Base-by-base conservation (phyloP, 139 green algal species). In the Zygnema circumcarinatum region DNA sequence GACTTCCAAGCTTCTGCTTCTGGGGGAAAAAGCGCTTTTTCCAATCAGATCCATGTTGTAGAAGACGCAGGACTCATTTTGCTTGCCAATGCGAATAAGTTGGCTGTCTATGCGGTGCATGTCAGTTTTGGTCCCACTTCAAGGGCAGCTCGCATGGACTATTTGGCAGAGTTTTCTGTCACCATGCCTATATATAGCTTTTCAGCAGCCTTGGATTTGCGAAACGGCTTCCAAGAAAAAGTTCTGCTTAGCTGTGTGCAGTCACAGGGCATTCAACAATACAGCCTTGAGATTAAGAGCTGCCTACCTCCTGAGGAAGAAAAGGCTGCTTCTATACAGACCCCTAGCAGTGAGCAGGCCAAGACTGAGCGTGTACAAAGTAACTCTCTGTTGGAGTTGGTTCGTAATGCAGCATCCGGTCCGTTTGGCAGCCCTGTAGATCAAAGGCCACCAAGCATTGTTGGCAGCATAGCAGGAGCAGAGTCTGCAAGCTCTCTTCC, bases 201-300 rank as follows among this genome's bases (percentile, higher is more conserved):
- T 35, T 91, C 90, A 0, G 91, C 93, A 0, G 74, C 84, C n/a
- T 74, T 81, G 0, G 87, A 83, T 68, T 20, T n/a, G 33, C 11
- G 1, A 1, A 35, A 1, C n/a, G 86, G 41, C 2, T 16, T 31
- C 38, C 0, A 1, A 11, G 87, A 90, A 62, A 86, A 53, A 36
- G 91, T 92, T 56, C 87, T 89, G 69, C 79, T 97, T 38, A 93
- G 90, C 78, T 93, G 85, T 53, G 88, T 97, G 53, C 95, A 98
- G 91, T 93, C 94, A 2, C 91, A 95, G 25, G 94, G 91, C 0
- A 93, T 98, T 0, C 96, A 98, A 92, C 94, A 96, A 88, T 98
- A 98, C 89, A 90, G 80, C 7, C 88, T 98, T 11, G 40, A 89
- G 56, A 25, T 88, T 11, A 42, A 76, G 20, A 47, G 91, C 31